A percentile compares a stretch with the other conserved stretches of the same genome.
These are phyloP conservation scores for Elsinoe batatas DNA, from an alignment of 2,329 filamentous ascomycete genomes.

Conservation along the genomic window DNA sequence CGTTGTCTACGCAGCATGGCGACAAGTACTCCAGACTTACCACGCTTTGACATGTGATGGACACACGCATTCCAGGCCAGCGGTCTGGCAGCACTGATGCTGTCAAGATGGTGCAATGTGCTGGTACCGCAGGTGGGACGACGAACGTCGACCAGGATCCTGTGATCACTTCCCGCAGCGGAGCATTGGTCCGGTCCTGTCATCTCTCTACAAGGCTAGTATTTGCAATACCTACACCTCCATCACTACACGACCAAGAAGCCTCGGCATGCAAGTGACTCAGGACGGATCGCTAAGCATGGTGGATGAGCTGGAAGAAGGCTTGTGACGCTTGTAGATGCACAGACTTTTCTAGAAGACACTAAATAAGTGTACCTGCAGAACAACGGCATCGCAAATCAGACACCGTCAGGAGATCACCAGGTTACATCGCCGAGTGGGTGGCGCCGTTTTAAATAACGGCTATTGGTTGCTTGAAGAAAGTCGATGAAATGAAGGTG, in stretches of 20 bases:
- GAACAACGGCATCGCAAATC: background rate
- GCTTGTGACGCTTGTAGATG: constrained; percentile 11
- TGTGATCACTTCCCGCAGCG: background rate
- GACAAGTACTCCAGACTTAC: background rate
- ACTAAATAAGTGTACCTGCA: constrained; percentile 12
- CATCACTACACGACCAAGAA: background rate
- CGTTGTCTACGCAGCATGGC: too few species aligned
- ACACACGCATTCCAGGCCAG: background rate
- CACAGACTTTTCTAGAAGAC: background rate
- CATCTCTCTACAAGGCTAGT: background rate
- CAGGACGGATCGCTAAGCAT: background rate
- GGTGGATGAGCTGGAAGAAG: background rate
- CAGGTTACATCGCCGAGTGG: constrained; percentile 7
- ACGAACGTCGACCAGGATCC: background rate
- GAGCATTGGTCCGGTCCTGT: background rate
- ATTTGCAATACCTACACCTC: background rate
- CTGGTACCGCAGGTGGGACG: background rate
- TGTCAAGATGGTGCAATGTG: background rate
- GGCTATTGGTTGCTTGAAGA: background rate
- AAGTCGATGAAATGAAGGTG: background rate
- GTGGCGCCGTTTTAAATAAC: background rate
- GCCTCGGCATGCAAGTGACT: background rate
- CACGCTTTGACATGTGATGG: background rate
- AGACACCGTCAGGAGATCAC: background rate
- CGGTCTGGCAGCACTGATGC: constrained; percentile 3